Evolutionary conservation across 441 rosid genomes (phyloP), one percentile per base, ranked within the genome.

Genomic region (Melastoma candidum): DNA sequence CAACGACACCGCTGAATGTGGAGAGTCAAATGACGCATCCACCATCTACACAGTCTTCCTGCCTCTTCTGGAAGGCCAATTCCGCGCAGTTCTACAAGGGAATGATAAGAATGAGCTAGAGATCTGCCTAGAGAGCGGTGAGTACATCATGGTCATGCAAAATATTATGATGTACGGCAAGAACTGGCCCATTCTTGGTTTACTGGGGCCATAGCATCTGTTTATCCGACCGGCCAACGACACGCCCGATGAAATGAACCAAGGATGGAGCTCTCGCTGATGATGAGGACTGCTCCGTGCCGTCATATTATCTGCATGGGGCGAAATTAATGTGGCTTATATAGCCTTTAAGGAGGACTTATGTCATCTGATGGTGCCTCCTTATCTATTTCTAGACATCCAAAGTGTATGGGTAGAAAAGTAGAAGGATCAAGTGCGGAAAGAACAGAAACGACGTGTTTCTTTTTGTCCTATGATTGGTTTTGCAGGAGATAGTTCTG

Each of bases 61-160:
- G 7, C 97, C 97, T 46, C 81, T 92, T 27, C 97, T 92, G 43
- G 98, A 92, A 68, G 97, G 97, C 73, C 97, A 72, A 56, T 92
- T 92, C 70, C 92, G 98, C 66, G 79, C 97, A 57, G 98, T 76
- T 44, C 74, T 90, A 17, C 98, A 90, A 75, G 98, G 98, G 63
- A 90, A 83, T 24, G 93, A 81, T 26, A 81, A 68, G 63, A 85
- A 81, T 24, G 95, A 87, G 78, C 61, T 90, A 3, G 95, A 90
- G 81, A 77, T 90, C 59, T 90, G 96, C 76, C 80, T 87, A 7
- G 98, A 90, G 79, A 90, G 98, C 56, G 96, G 98, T 87, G 78
- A 68, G 90, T 78, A 45, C 67, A 69, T 63, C 56, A 63, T 67
- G 72, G 71, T 61, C 63, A 68, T 57, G 65, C 53, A 54, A 66